phyloP scores from a whole-genome alignment of 106 monocot genomes.

The Allium cepa region DNA sequence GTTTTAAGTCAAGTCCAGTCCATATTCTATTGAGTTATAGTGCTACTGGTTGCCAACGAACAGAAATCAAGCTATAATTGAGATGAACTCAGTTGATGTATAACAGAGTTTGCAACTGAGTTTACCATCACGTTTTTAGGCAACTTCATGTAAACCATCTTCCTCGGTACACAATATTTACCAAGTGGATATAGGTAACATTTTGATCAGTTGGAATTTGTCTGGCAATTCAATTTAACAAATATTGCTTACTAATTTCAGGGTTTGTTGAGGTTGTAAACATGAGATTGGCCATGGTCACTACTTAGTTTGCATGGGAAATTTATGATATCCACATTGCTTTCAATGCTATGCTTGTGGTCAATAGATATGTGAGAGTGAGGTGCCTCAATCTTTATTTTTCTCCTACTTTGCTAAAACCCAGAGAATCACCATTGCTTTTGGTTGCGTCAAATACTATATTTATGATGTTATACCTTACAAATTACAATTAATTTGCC shows the following conservation, averaged over 20 bases:
- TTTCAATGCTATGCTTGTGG: conserved; percentile 67
- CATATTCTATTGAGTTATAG: no score
- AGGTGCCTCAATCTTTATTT: conserved; percentile 27
- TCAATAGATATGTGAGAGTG: conserved; percentile 62
- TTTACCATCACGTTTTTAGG: conserved; percentile 14
- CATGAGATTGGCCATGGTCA: conserved; percentile 88
- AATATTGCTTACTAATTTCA: conserved; percentile 1
- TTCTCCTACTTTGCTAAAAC: neutral
- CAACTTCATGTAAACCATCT: conserved; percentile 30
- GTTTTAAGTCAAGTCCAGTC: no score
- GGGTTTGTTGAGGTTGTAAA: conserved; percentile 79
- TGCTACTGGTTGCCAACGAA: no score
- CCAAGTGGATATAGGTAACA: conserved; percentile 72
- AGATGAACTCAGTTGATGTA: no score
- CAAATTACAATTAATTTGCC: no score
- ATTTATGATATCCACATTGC: conserved; percentile 86
- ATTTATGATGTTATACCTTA: no score
- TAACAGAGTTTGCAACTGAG: no score
- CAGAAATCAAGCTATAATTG: no score
- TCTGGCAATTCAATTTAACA: no score
- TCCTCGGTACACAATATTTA: conserved; percentile 25
- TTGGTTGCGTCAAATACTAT: no score
- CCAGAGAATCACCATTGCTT: no score
- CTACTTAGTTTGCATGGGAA: conserved; percentile 89
- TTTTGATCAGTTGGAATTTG: neutral